Base-by-base conservation (phyloP, 331 rosid species). In the Rhamnella rubrinervis region DNA sequence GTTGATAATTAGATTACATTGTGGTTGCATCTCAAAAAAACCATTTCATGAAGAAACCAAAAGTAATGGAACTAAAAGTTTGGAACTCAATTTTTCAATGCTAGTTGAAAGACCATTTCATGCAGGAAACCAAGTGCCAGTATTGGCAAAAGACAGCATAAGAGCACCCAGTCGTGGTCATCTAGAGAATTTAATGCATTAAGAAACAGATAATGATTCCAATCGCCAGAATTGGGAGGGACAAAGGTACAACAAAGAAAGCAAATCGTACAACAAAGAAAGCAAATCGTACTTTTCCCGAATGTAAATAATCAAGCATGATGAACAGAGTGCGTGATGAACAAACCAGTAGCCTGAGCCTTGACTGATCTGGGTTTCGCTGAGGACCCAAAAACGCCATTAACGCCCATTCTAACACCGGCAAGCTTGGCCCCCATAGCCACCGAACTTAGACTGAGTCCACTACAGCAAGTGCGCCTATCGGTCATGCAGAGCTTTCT, bases 301-400 rank as follows among this genome's bases (percentile, higher is more conserved):
- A 26, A 19, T 16, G 12, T 57, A 68, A 47, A 19, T 50, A 73
- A 55, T 14, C 15, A 61, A 67, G 6, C 56, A 67, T 20, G 18
- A 58, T 23, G 4, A 55, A 69, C 63, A 59, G 4, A 51, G 69
- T 26, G 8, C 4, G 35, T 31, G 35, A 35, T 51, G 53, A 64
- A 75, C 89, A 67, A 71, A 85, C 98, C 97, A 55, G 92, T 81
- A 83, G 96, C 96, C 39, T 77, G 85, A 68, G 83, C 89, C 81
- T 75, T 84, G 82, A 89, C 55, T 66, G 89, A 85, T 86, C 93
- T 87, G 73, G 84, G 59, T 60, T 84, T 91, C 51, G 84, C 81
- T 2, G 83, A 76, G 39, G 87, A 61, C 55, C 86, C 71, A 65
- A 82, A 72, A 80, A 67, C 46, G 83, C 86, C 84, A 70, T 73